These are phyloP conservation scores for Anthracocystis setariae DNA, from an alignment of 1,284 basidiomycete species.

Conservation along the genomic window DNA sequence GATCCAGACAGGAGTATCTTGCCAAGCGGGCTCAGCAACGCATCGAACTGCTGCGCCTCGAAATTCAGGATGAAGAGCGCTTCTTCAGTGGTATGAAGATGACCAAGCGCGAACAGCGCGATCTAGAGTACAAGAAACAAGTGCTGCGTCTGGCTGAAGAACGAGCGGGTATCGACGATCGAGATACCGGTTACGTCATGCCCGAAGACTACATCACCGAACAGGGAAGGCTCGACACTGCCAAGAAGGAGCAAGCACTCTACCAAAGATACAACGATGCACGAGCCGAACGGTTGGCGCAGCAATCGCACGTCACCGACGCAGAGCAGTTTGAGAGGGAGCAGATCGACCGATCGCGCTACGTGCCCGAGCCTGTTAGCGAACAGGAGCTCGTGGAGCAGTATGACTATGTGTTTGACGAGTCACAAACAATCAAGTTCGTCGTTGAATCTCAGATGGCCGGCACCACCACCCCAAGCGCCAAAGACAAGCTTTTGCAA, in stretches of 20 bases:
- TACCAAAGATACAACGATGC: slow-evolving; percentile 85
- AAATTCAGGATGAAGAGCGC: slow-evolving; percentile 71
- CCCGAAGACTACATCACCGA: slow-evolving; percentile 89
- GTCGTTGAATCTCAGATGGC: slow-evolving; percentile 77
- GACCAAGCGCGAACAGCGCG: slow-evolving; percentile 82
- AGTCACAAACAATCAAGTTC: slow-evolving; percentile 94
- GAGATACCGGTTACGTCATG: slow-evolving; percentile 53
- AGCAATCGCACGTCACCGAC: slow-evolving; percentile 88
- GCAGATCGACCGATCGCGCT: slow-evolving; percentile 82
- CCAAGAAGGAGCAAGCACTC: slow-evolving; percentile 91
- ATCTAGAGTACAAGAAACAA: slow-evolving; percentile 91
- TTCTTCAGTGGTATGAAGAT: slow-evolving; percentile 69
- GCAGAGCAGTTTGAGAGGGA: slow-evolving; percentile 88
- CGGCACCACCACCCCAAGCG: slow-evolving; percentile 72
- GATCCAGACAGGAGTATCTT: slow-evolving; percentile 84
- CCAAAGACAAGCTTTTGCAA: slow-evolving; percentile 86
- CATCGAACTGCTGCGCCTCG: slow-evolving; percentile 89
- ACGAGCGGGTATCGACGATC: slow-evolving; percentile 89
- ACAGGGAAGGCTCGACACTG: slow-evolving; percentile 97
- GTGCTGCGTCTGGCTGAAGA: slow-evolving; percentile 91
- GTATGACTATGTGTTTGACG: slow-evolving; percentile 98
- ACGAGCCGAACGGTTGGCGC: slow-evolving; percentile 72
- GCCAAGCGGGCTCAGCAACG: slow-evolving; percentile 95
- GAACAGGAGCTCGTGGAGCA: slow-evolving; percentile 42
- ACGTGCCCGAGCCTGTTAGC: slow-evolving; percentile 76